phyloP scores from a whole-genome alignment of 106 monocot species.

The Hemerocallis citrina region DNA sequence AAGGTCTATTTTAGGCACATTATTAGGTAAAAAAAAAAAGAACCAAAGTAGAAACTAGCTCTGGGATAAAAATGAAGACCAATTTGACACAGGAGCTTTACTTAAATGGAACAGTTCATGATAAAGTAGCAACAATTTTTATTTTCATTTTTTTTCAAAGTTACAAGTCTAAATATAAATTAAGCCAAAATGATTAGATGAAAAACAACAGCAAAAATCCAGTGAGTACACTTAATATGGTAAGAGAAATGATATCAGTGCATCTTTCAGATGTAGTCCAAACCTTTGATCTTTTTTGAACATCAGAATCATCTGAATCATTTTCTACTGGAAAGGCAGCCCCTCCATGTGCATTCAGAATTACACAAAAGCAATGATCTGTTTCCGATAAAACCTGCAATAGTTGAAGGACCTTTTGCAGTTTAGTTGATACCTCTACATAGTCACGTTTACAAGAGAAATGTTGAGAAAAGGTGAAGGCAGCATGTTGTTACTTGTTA shows the following conservation, averaged over 20 bases:
- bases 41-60: no score
- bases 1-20: no score
- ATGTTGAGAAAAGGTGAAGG: no score
- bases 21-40: no score
- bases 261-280: neutral
- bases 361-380: constrained; percentile 97
- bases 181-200: neutral
- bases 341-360: constrained; percentile 87
- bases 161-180: no score
- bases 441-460: neutral
- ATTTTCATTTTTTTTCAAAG: no score
- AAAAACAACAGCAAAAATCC: neutral
- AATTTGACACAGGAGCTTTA: no score
- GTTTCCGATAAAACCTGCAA: constrained; percentile 74
- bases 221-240: neutral
- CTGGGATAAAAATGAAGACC: no score
- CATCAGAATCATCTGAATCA: constrained; percentile 9
- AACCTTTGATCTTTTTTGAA: constrained; percentile 26
- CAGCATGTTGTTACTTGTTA: no score
- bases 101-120: no score
- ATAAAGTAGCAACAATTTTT: no score
- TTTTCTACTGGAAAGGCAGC: constrained; percentile 72
- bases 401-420: neutral
- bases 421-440: neutral
- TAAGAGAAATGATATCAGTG: neutral